Evolutionary conservation across 345 rosid species (phyloP).

Genomic region (Murraya paniculata): DNA sequence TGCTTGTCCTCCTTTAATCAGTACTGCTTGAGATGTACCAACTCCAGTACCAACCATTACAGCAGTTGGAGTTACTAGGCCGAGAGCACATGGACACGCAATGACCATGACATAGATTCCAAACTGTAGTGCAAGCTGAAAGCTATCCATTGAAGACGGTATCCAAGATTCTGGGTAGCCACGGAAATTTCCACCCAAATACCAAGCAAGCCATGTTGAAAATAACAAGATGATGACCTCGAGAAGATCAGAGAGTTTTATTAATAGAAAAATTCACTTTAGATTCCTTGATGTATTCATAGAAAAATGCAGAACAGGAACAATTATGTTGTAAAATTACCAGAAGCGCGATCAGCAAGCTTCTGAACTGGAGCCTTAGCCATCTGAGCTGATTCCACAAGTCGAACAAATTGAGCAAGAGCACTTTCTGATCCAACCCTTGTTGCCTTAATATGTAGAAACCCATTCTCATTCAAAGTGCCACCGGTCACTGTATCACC

Average conservation of each 20-base stretch:
- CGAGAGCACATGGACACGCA: slow-evolving; percentile 97
- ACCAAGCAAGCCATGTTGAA: slow-evolving; percentile 91
- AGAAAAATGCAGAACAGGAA: not conserved
- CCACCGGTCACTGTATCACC: slow-evolving; percentile 91
- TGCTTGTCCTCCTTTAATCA: slow-evolving; percentile 97
- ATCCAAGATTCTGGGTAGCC: slow-evolving; percentile 88
- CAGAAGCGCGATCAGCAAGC: slow-evolving; percentile 82
- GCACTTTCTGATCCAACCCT: slow-evolving; percentile 92
- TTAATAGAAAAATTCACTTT: not conserved
- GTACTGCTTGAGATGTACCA: slow-evolving; percentile 92
- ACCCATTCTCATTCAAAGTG: slow-evolving; percentile 85
- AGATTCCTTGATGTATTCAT: not conserved
- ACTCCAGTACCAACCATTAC: slow-evolving; percentile 99
- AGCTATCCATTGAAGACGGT: slow-evolving; percentile 91
- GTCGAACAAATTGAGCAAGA: slow-evolving; percentile 87
- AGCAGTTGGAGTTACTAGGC: slow-evolving; percentile 96
- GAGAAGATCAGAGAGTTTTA: not conserved
- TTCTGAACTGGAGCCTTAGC: slow-evolving; percentile 99
- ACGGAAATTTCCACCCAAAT: slow-evolving; percentile 74
- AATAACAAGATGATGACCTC: slow-evolving; percentile 79
- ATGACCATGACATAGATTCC: slow-evolving; percentile 98
- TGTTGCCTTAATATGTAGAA: slow-evolving; percentile 70
- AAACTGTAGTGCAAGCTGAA: slow-evolving; percentile 91
- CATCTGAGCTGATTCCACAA: slow-evolving; percentile 93
- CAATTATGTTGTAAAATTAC: slow-evolving; percentile 30